Evolutionary conservation across 2,329 filamentous ascomycete species (phyloP).

Genomic region (Verruconis gallopava): DNA sequence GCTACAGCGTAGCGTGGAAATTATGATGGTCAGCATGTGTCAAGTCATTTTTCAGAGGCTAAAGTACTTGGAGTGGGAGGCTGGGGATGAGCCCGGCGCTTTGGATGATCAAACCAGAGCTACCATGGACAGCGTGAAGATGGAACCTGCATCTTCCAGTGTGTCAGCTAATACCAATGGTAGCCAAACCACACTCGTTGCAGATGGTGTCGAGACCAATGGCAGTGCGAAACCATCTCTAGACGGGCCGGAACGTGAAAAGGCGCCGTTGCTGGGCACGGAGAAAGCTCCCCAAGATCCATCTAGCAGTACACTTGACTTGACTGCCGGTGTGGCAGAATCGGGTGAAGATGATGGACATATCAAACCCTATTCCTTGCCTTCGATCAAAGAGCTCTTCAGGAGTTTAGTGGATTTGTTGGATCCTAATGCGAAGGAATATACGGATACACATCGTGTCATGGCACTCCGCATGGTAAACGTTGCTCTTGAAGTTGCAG

Average conservation of each 20-base stretch:
- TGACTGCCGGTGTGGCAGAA: slow-evolving; percentile 6
- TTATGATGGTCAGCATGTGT: slow-evolving; percentile 97
- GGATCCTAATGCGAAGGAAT: slow-evolving; percentile 82
- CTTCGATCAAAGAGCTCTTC: slow-evolving; percentile 89
- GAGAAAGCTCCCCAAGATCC: slow-evolving; percentile 6
- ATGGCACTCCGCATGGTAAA: slow-evolving; percentile 97
- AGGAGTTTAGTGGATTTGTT: slow-evolving; percentile 85
- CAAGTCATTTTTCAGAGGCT: slow-evolving; percentile 94
- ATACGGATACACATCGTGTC: slow-evolving; percentile 89
- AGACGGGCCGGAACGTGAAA: slow-evolving; percentile 3
- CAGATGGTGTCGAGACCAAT: not conserved
- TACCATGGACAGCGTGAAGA: slow-evolving; percentile 65
- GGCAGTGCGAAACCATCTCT: not conserved
- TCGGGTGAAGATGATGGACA: slow-evolving; percentile 33
- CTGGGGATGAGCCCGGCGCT: slow-evolving; percentile 51
- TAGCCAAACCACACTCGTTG: slow-evolving; percentile 1
- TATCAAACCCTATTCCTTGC: slow-evolving; percentile 80
- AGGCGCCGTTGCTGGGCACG: slow-evolving; percentile 1
- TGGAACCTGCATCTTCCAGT: slow-evolving; percentile 54
- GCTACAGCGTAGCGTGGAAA: slow-evolving; percentile 79
- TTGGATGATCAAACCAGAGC: slow-evolving; percentile 54
- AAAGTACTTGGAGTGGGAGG: slow-evolving; percentile 71
- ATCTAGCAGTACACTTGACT: slow-evolving; percentile 10
- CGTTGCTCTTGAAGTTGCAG: slow-evolving; percentile 89
- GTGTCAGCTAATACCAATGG: slow-evolving; percentile 36